These are phyloP conservation scores for Saccharomycopsis synnaedendra DNA, from an alignment of 805 yeast species.

Conservation along the genomic window DNA sequence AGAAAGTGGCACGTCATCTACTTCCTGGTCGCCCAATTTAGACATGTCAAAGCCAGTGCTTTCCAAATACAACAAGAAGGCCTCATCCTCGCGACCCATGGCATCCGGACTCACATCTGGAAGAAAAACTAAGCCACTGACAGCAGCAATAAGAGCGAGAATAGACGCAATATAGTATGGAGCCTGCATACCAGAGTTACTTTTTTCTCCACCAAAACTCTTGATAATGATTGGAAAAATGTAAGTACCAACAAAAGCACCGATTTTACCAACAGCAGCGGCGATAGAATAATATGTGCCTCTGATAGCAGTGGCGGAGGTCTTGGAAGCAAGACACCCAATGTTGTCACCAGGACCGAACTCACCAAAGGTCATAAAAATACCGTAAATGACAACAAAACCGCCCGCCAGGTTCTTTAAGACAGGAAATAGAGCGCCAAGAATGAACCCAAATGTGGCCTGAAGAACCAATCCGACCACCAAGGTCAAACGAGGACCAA, in stretches of 20 bases:
- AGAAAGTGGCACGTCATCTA: not conserved
- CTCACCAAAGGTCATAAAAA: constrained; percentile 80
- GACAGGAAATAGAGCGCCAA: constrained; percentile 59
- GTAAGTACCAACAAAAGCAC: constrained; percentile 86
- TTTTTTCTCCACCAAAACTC: constrained; percentile 42
- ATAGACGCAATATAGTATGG: constrained; percentile 79
- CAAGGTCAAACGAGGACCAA: constrained; percentile 84
- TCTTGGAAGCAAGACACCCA: constrained; percentile 79
- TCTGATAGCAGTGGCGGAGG: constrained; percentile 77
- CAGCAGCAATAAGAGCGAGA: constrained; percentile 61
- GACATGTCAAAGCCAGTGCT: constrained; percentile 60
- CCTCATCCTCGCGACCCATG: constrained; percentile 63
- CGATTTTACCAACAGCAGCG: constrained; percentile 85
- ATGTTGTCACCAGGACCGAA: constrained; percentile 92
- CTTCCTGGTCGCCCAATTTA: constrained; percentile 32
- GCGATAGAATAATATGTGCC: constrained; percentile 88
- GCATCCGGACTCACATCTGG: constrained; percentile 83
- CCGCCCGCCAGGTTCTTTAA: constrained; percentile 58
- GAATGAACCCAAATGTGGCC: constrained; percentile 68
- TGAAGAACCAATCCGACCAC: constrained; percentile 59
- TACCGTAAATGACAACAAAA: constrained; percentile 80
- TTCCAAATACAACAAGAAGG: constrained; percentile 55
- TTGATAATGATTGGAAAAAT: constrained; percentile 73
- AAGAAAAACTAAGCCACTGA: constrained; percentile 55
- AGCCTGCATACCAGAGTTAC: constrained; percentile 49